Evolutionary conservation across 805 yeast species (phyloP).

Genomic region (Priceomyces medius): DNA sequence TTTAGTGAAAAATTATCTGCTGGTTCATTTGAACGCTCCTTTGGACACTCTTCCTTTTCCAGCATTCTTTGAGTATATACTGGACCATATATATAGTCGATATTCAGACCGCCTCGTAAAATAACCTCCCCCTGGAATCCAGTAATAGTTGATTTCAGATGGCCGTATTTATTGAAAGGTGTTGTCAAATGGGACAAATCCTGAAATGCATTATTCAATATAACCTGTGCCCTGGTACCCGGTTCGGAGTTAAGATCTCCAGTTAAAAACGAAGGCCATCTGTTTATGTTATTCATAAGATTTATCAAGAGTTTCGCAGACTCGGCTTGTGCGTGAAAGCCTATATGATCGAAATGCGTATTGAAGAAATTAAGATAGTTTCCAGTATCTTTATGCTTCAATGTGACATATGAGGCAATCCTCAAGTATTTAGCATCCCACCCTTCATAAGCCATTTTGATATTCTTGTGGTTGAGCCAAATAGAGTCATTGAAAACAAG

Average conservation of each 20-base stretch:
- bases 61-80: slow-evolving; percentile 15
- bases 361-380: slow-evolving; percentile 32
- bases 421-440: slow-evolving; percentile 45
- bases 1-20: slow-evolving; percentile 19
- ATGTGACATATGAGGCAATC: slow-evolving; percentile 38
- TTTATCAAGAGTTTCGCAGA: slow-evolving; percentile 34
- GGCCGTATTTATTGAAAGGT: slow-evolving; percentile 38
- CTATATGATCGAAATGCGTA: slow-evolving; percentile 44
- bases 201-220: slow-evolving; percentile 34
- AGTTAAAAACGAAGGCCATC: slow-evolving; percentile 37
- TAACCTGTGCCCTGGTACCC: slow-evolving; percentile 36
- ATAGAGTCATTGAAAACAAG: slow-evolving; percentile 28
- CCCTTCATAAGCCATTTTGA: slow-evolving; percentile 34
- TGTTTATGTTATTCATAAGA: slow-evolving; percentile 29
- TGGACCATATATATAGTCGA: slow-evolving; percentile 48
- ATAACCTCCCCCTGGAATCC: slow-evolving; percentile 40
- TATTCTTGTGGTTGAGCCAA: slow-evolving; percentile 42
- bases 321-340: slow-evolving; percentile 31
- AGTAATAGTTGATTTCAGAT: slow-evolving; percentile 41
- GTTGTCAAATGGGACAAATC: slow-evolving; percentile 36
- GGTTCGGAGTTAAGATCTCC: slow-evolving; percentile 46
- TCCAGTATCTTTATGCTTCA: slow-evolving; percentile 28
- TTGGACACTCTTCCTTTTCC: slow-evolving; percentile 7
- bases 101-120: slow-evolving; percentile 26
- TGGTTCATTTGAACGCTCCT: slow-evolving; percentile 20